Percentiles rank a stretch among this genome's conserved stretches.
Conservation (phyloP, 805 yeast genomes). For the Metschnikowia anglica region DNA sequence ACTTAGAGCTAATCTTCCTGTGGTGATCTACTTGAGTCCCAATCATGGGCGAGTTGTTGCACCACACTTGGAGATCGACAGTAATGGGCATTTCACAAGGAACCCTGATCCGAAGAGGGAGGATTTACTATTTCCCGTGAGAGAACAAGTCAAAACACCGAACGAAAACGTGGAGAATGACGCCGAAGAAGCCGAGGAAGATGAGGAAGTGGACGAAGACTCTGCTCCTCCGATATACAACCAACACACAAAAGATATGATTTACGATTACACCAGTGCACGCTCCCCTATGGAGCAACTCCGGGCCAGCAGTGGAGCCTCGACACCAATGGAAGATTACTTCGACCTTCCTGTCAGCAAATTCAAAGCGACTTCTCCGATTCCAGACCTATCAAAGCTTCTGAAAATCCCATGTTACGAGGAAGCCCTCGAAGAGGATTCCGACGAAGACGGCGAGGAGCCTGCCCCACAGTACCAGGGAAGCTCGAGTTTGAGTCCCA, state of each 20-base stretch:
- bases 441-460: constrained; percentile 22
- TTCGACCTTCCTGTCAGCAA: constrained; percentile 29
- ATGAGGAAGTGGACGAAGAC: constrained; percentile 25
- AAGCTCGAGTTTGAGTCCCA: neutral
- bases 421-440: constrained; percentile 41
- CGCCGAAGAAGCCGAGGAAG: constrained; percentile 10
- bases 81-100: constrained; percentile 26
- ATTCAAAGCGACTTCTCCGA: constrained; percentile 15
- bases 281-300: constrained; percentile 41
- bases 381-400: constrained; percentile 27
- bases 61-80: constrained; percentile 33
- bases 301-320: constrained; percentile 21
- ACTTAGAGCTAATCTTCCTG: constrained; percentile 51
- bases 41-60: constrained; percentile 40
- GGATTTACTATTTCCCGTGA: constrained; percentile 32
- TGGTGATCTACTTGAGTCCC: constrained; percentile 43
- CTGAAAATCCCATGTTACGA: constrained; percentile 40
- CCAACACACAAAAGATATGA: constrained; percentile 36
- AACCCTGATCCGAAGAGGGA: constrained; percentile 20
- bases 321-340: constrained; percentile 27
- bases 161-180: neutral
- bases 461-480: constrained; percentile 25
- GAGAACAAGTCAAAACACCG: constrained; percentile 18
- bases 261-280: constrained; percentile 36
- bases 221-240: constrained; percentile 47